These are phyloP conservation scores for Ogataea degrootiae DNA, from an alignment of 805 yeast genomes.

Conservation along the genomic window DNA sequence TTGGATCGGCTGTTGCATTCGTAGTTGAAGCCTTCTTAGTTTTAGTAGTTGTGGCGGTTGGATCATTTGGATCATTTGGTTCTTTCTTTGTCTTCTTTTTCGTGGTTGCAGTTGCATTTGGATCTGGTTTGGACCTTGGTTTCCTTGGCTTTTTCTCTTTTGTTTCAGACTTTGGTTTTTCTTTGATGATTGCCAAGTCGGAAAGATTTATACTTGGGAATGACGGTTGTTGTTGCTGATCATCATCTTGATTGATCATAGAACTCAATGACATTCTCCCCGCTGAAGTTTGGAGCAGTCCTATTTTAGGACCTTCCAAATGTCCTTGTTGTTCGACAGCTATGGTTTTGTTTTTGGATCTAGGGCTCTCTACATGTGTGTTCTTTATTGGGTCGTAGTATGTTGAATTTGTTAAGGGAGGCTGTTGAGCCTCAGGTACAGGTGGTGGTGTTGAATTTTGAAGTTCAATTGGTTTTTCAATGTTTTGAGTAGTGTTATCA, in stretches of 20 bases:
- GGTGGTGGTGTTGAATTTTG: neutral
- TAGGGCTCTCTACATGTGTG: neutral
- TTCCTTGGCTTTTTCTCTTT: constrained; percentile 3
- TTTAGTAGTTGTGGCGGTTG: neutral
- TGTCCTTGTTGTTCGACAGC: neutral
- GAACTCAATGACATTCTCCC: constrained; percentile 21
- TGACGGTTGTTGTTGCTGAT: neutral
- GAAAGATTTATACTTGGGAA: neutral
- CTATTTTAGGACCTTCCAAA: neutral
- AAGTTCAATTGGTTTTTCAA: neutral
- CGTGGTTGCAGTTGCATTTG: neutral
- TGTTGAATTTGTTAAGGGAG: neutral
- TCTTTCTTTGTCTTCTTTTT: constrained; percentile 3
- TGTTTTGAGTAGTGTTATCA: neutral
- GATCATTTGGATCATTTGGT: neutral
- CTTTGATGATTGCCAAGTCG: neutral
- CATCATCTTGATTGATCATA: constrained; percentile 21
- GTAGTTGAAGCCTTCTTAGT: neutral
- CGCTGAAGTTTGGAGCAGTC: neutral
- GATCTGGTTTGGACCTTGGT: neutral
- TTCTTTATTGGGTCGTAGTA: constrained; percentile 17
- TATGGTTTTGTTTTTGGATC: no score
- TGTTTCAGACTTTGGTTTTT: constrained; percentile 5
- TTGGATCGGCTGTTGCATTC: constrained; percentile 1
- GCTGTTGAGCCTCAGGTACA: neutral